Evolutionary conservation across 2,329 filamentous ascomycete species (phyloP), one percentile per base, ranked within the genome.

Genomic region (Pestalotiopsis sp.): DNA sequence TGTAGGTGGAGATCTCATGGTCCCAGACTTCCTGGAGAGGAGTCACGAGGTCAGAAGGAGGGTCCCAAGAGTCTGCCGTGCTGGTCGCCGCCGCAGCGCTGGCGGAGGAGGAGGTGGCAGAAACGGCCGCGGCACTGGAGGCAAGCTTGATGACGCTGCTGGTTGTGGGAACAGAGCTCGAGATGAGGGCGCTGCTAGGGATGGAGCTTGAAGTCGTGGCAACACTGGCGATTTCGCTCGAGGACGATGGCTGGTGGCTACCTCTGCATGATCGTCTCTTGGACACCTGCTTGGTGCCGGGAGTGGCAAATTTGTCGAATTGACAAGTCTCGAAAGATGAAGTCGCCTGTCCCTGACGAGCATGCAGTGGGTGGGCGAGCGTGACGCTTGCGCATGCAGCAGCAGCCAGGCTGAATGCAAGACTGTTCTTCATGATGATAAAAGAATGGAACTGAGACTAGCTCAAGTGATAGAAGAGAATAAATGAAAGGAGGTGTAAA

Each of bases 1-100:
- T 27, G 41, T 67, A 67, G 27, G 66, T 67, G n/a, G 59, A 59
- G 31, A 67, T 67, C 41, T 62, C 58, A 25, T 67, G 66, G 13
- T 52, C 38, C 66, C 66, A 67, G 20, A 67, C 66, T 39, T 63
- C 66, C 17, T 67, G 39, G 20, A 67, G 59, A 7, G 58, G 58
- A 3, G 66, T 57, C 5, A 25, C 25, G 4, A 67, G 57, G 23
- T 39, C 49, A 17, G 58, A 56, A 2, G 66, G 66, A 20, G 66
- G 66, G 7, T 63, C 39, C 66, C 66, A 67, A 6, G 59, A 36
- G 7, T 23, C 31, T 12, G 31, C n/a, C 14, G 59, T 39, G 23
- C 27, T 39, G 36, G 41, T 59, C 12, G 59, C 27, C 4, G 59
- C 27, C 20, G 59, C 66, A 60, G 66, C 20, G 23, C 36, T 62